Base-by-base conservation (phyloP, 108 stramenopile species). In the Phaeodactylum tricornutum region DNA sequence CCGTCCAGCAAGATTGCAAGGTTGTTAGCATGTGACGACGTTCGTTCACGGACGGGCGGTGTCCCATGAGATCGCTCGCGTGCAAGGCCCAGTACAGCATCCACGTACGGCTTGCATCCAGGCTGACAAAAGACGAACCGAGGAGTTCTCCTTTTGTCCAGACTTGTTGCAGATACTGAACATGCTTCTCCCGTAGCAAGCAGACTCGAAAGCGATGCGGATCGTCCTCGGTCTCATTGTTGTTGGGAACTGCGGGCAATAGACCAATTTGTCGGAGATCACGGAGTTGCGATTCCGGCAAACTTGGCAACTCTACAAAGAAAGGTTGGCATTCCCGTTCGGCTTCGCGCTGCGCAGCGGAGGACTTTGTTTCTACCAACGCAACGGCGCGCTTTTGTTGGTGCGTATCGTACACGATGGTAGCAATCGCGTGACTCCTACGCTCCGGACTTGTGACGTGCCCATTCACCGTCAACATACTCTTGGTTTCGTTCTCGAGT, bases 21-120 rank as follows among this genome's bases (percentile, higher is more conserved):
- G 94, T 93, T 4, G 39, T 44, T 0, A 90, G 56, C 20, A 93
- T 68, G 38, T 62, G 1, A 46, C 22, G 9, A 34, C 65, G 38
- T 68, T 61, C 28, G 50, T 59, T 30, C 47, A 39, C 39, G 42
- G 22, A 7, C 36, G 32, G 1, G 39, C 20, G 5, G 35, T 52
- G 25, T 23, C 25, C 17, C 44, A 97, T 64, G 33, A 99, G 67
- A 61, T 97, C 94, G 41, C 85, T 73, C 0, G 79, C 75, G 45
- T 99, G 96, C 19, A 94, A 42, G 33, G 87, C 89, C 98, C 95
- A 97, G 57, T 96, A 97, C 0, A 86, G 43, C 49, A 99, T 87
- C 96, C 96, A 99, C 1, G 96, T 90, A 29, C 94, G 91, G 59
- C 85, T 88, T 23, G 96, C 79, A 61, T 99, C 98, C 23, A 99